phyloP scores from a whole-genome alignment of 441 rosid genomes.

The Mallotus repandus region DNA sequence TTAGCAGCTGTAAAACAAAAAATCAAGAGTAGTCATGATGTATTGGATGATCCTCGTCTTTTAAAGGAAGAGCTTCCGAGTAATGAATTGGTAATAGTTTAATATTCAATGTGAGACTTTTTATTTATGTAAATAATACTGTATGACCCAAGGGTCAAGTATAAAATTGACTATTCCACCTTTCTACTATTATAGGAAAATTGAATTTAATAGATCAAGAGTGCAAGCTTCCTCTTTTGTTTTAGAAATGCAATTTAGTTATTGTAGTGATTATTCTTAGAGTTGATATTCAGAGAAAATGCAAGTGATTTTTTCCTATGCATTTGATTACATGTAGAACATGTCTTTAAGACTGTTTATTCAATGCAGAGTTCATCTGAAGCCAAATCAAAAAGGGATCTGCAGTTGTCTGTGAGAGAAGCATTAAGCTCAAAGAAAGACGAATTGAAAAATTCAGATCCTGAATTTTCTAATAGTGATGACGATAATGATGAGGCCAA shows the following conservation, averaged over 20 bases:
- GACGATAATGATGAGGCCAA: constrained; percentile 60
- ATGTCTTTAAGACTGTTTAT: constrained; percentile 19
- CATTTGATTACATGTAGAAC: constrained; percentile 18
- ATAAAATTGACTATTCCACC: constrained; percentile 30
- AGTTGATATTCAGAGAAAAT: constrained; percentile 3
- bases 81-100: constrained; percentile 50
- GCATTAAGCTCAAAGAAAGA: constrained; percentile 70
- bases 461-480: constrained; percentile 34
- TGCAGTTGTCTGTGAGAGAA: constrained; percentile 68
- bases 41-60: constrained; percentile 89
- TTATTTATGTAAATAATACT: neutral
- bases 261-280: neutral
- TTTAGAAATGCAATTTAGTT: neutral
- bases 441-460: constrained; percentile 40
- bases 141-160: constrained; percentile 17
- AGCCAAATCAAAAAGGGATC: constrained; percentile 48
- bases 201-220: neutral
- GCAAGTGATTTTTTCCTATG: constrained; percentile 7
- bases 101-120: constrained; percentile 1
- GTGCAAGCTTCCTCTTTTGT: neutral
- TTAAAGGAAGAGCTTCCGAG: constrained; percentile 50
- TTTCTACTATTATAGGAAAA: neutral
- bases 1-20: constrained; percentile 64
- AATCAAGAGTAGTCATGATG: constrained; percentile 95
- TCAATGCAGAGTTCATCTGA: constrained; percentile 53